Conservation (phyloP, 495 filamentous ascomycete species). For the Monascus purpureus region DNA sequence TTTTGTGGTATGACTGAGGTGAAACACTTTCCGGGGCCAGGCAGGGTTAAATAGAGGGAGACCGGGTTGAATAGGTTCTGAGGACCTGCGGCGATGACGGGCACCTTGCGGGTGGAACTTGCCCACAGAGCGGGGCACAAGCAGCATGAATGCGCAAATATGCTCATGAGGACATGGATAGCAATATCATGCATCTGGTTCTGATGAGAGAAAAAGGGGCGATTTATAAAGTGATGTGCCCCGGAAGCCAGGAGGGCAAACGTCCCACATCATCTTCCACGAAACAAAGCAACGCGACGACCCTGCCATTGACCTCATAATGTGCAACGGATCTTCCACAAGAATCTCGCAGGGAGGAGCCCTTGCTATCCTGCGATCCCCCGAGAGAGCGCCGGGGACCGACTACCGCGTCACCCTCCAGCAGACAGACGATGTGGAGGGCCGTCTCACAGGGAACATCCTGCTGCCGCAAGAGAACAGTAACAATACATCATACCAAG, state of each 20-base stretch:
- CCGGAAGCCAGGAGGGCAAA: too few relatives aligned
- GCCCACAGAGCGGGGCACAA: not conserved
- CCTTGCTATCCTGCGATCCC: not conserved
- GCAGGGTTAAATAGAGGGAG: too few relatives aligned
- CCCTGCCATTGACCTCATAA: too few relatives aligned
- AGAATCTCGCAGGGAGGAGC: not conserved
- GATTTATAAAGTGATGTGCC: too few relatives aligned
- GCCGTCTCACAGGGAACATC: not conserved
- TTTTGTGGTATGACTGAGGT: not conserved
- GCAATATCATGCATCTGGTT: too few relatives aligned
- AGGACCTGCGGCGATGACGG: not conserved
- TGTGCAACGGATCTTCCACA: not conserved
- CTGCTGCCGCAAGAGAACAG: not conserved
- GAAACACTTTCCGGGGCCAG: too few relatives aligned
- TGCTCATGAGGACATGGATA: too few relatives aligned
- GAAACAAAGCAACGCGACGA: too few relatives aligned
- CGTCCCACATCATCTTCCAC: too few relatives aligned
- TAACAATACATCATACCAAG: not conserved
- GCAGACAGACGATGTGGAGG: not conserved
- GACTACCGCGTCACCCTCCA: not conserved
- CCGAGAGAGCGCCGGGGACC: not conserved
- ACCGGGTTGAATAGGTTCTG: not conserved
- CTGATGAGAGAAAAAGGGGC: too few relatives aligned
- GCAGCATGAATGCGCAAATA: too few relatives aligned
- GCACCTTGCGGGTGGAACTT: not conserved